These are phyloP conservation scores for Kazachstania kunashirensis DNA, from an alignment of 805 yeast genomes.

Conservation along the genomic window DNA sequence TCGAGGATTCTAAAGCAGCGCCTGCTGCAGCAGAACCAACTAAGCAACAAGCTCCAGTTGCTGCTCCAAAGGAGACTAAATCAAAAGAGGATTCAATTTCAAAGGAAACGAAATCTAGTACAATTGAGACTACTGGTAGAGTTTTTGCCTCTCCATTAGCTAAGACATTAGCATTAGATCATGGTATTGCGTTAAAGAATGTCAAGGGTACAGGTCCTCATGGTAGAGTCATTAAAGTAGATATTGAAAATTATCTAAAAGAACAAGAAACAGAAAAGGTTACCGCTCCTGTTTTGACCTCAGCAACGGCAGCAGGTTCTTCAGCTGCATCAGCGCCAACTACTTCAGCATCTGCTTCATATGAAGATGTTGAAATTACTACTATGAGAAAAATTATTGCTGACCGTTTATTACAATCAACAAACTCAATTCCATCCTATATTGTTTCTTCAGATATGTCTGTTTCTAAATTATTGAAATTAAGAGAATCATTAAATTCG, in stretches of 20 bases:
- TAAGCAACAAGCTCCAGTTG: constrained; percentile 40
- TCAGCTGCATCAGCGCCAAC: constrained; percentile 39
- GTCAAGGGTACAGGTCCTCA: constrained; percentile 89
- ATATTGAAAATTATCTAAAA: constrained; percentile 61
- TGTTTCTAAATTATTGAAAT: constrained; percentile 81
- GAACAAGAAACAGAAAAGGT: constrained; percentile 26
- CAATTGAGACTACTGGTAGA: constrained; percentile 32
- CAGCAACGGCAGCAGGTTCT: constrained; percentile 29
- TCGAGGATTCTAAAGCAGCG: constrained; percentile 52
- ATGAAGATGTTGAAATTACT: constrained; percentile 76
- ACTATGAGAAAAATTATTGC: constrained; percentile 93
- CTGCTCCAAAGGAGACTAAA: no score
- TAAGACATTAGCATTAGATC: constrained; percentile 82
- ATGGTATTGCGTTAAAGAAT: constrained; percentile 77
- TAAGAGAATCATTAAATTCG: constrained; percentile 82
- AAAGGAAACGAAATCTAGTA: background rate
- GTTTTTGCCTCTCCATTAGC: constrained; percentile 94
- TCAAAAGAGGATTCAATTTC: no score
- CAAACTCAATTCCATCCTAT: constrained; percentile 82
- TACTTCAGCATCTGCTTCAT: constrained; percentile 46
- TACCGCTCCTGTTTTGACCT: constrained; percentile 35
- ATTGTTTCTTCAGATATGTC: constrained; percentile 81
- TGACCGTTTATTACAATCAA: constrained; percentile 74
- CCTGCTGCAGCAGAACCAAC: constrained; percentile 29
- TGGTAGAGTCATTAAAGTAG: constrained; percentile 88